Conservation (phyloP, 2,329 filamentous ascomycete genomes). For the Stagonosporopsis vannaccii region DNA sequence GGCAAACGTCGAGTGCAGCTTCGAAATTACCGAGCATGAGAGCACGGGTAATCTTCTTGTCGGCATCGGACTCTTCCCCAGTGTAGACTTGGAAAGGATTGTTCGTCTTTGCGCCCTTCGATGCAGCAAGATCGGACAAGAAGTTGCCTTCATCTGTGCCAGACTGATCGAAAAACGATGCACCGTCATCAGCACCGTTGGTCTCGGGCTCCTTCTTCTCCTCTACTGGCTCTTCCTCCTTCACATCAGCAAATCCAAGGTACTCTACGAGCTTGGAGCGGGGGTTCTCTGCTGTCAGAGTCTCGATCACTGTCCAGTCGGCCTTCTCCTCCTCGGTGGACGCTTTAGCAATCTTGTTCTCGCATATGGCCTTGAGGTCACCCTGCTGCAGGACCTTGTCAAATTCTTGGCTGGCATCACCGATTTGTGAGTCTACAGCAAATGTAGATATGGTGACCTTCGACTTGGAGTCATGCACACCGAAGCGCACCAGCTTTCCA, state of each 20-base stretch:
- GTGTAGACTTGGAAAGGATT: conserved; percentile 91
- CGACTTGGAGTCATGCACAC: conserved; percentile 72
- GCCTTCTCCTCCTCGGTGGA: conserved; percentile 90
- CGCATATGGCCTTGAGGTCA: conserved; percentile 79
- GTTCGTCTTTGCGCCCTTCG: conserved; percentile 90
- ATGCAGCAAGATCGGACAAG: conserved; percentile 81
- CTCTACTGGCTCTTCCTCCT: conserved; percentile 48
- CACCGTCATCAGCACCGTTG: conserved; percentile 54
- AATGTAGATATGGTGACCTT: conserved; percentile 87
- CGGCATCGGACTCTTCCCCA: conserved; percentile 81
- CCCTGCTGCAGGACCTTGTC: conserved; percentile 81
- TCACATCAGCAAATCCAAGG: conserved; percentile 77
- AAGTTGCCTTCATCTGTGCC: conserved; percentile 78
- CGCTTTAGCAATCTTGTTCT: conserved; percentile 76
- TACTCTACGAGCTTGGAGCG: conserved; percentile 86
- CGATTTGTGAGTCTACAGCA: conserved; percentile 83
- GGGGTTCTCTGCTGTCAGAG: conserved; percentile 83
- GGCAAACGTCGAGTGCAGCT: conserved; percentile 84
- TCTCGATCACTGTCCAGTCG: conserved; percentile 95
- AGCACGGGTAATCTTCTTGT: conserved; percentile 85
- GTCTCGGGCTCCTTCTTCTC: conserved; percentile 51
- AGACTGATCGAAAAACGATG: conserved; percentile 82
- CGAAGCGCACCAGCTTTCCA: conserved; percentile 84
- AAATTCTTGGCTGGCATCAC: conserved; percentile 84
- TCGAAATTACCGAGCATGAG: conserved; percentile 91